Base-by-base conservation (phyloP, 139 green algal species). In the Haematococcus lacustris region DNA sequence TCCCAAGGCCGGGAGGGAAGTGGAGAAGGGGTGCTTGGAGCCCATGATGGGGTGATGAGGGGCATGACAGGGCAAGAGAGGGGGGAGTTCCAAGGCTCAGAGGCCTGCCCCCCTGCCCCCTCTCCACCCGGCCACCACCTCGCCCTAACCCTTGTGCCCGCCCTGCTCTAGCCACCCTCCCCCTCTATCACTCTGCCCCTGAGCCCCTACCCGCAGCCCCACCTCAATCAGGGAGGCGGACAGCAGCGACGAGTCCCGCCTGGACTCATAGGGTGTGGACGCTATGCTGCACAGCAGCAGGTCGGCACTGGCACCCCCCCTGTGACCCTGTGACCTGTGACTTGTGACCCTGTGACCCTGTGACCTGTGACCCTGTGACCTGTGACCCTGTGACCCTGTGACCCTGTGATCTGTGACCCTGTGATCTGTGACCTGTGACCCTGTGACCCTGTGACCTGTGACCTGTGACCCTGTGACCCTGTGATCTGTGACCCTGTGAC, bases 201-300 rank as follows among this genome's bases (percentile, higher is more conserved):
- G 13, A 13, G 13, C 21, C 47, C 47, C 47, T 57, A 13, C 21
- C 47, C n/a, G n/a, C n/a, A n/a, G n/a, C n/a, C 72, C 3, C 62
- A 91, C 86, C 86, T 95, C 90, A 26, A 95, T 88, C 13, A 95
- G 86, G 3, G 86, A 86, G 0, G 83, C 89, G 38, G 88, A 86
- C 30, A 94, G 73, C 64, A 85, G 77, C 1, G 86, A 86, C 13
- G 81, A 90, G 66, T 91, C 80, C 0, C 82, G 38, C 3, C 86
- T 76, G 0, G 85, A 83, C 70, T 89, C 80, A 69, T 92, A 91
- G 0, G 88, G 87, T 1, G 79, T 88, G 64, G 69, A 86, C 3
- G 85, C 80, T 9, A 93, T 84, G 30, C 73, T 65, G 72, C 74
- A 77, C 13, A 86, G 60, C 6, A 63, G 53, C 26, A 5, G n/a